Evolutionary conservation across 2,329 filamentous ascomycete species (phyloP).

Genomic region (Alternaria postmessia): DNA sequence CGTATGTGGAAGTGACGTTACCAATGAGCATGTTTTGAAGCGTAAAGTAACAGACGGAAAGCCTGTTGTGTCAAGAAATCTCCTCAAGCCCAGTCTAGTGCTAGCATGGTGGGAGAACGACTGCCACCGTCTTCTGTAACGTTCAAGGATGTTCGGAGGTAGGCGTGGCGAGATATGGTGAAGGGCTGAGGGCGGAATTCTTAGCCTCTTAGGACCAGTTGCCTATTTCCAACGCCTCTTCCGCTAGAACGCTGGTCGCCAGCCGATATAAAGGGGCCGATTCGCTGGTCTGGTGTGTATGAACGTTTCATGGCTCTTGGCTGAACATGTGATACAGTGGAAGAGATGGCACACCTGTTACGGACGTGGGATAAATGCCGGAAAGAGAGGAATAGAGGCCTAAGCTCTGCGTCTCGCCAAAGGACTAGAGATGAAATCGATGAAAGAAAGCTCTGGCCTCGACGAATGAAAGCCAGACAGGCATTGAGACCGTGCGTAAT

Average conservation of each 20-base stretch:
- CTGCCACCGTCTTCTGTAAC: conserved; percentile 35
- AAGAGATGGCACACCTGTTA: conserved; percentile 4
- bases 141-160: conserved; percentile 24
- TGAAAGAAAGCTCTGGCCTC: conserved; percentile 1
- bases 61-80: conserved; percentile 4
- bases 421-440: conserved; percentile 12
- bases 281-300: conserved; percentile 26
- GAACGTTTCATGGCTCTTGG: conserved; percentile 26
- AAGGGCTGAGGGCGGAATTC: conserved; percentile 11
- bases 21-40: conserved; percentile 29
- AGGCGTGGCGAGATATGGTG: conserved; percentile 11
- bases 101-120: conserved; percentile 13
- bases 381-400: conserved; percentile 15
- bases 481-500: conserved; percentile 21
- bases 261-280: conserved; percentile 20
- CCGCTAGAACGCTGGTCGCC: conserved; percentile 19
- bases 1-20: conserved; percentile 10
- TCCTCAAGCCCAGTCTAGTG: conserved; percentile 19
- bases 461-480: conserved; percentile 10
- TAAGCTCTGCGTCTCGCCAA: conserved; percentile 11
- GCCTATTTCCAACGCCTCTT: conserved; percentile 41
- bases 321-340: conserved; percentile 11
- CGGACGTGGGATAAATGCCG: conserved; percentile 8
- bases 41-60: conserved; percentile 20
- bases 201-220: conserved; percentile 28